Base-by-base conservation (phyloP, 2,329 filamentous ascomycete species). In the Trichoderma sp. region DNA sequence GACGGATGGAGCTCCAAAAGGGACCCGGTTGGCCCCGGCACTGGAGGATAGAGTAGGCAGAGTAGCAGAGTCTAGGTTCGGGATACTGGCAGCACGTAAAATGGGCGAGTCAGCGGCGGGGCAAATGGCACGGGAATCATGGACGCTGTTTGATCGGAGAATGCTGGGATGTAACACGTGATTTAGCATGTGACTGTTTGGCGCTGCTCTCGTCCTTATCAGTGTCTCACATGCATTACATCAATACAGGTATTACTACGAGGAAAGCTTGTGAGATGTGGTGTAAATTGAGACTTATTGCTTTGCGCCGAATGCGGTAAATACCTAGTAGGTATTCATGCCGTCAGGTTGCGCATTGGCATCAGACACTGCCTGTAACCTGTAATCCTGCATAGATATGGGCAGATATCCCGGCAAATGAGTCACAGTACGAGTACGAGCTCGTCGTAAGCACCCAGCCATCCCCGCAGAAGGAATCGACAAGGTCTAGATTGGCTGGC, bases 21-120 rank as follows among this genome's bases (percentile, higher is more conserved):
- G 73, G 79, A 79, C 78, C 80, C 77, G 72, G 79, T 77, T 74
- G 79, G 81, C 80, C 80, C 80, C 80, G 77, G 77, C 74, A 77
- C 75, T 74, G 76, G 76, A 77, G 77, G 74, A 76, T 75, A 74
- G 75, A 76, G 74, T 78, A 77, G 30, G 56, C 12, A 43, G 39
- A 47, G 34, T 21, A 47, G 26, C 21, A 63, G 36, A 28, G 21
- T 63, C 32, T 21, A 62, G 34, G 60, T 39, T 26, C 26, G 24
- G 24, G 60, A 36, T 62, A 21, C 60, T 39, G 34, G 32, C 34
- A 24, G 32, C 32, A 58, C 32, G 28, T 26, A 21, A 43, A 73
- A 75, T 77, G 73, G 65, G 56, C 74, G 79, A 81, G 79, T 81
- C 79, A 80, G 77, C 76, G 74, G 79, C 78, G 80, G 80, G 80